Evolutionary conservation across 495 filamentous ascomycete species (phyloP).

Genomic region (Podospora comata): DNA sequence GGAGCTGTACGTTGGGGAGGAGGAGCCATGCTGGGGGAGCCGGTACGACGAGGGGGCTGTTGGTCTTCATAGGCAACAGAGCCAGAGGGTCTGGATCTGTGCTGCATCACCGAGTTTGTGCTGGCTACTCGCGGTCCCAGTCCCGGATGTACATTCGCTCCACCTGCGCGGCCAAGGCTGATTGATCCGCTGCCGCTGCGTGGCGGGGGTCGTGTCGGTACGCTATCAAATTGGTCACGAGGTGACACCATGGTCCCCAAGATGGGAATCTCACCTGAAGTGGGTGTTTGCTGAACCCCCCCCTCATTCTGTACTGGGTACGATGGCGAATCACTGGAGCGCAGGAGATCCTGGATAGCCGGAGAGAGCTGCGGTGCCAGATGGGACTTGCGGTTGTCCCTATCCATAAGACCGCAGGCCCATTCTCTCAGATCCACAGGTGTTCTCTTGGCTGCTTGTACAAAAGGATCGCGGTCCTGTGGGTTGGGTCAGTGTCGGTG

Average conservation of each 20-base stretch:
- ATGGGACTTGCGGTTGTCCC: constrained; percentile 88
- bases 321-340: constrained; percentile 51
- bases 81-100: constrained; percentile 3
- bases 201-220: constrained; percentile 43
- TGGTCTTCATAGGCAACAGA: constrained; percentile 4
- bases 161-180: constrained; percentile 43
- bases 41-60: constrained; percentile 4
- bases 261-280: constrained; percentile 66
- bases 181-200: constrained; percentile 35
- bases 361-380: constrained; percentile 65
- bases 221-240: constrained; percentile 38
- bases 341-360: constrained; percentile 55
- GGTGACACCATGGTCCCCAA: constrained; percentile 47
- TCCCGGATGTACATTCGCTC: constrained; percentile 48
- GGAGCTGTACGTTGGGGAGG: constrained; percentile 6
- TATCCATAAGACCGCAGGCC: constrained; percentile 87
- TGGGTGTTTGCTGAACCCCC: constrained; percentile 51
- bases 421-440: constrained; percentile 86
- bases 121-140: constrained; percentile 47
- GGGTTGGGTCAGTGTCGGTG: constrained; percentile 22
- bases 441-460: constrained; percentile 92
- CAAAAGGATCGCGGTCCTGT: constrained; percentile 83
- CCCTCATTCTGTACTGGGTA: constrained; percentile 31
- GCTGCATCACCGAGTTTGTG: constrained; percentile 28
- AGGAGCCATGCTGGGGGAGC: constrained; percentile 8